phyloP scores from a whole-genome alignment of 2,329 filamentous ascomycete genomes.

The Ascocoryne sarcoides region DNA sequence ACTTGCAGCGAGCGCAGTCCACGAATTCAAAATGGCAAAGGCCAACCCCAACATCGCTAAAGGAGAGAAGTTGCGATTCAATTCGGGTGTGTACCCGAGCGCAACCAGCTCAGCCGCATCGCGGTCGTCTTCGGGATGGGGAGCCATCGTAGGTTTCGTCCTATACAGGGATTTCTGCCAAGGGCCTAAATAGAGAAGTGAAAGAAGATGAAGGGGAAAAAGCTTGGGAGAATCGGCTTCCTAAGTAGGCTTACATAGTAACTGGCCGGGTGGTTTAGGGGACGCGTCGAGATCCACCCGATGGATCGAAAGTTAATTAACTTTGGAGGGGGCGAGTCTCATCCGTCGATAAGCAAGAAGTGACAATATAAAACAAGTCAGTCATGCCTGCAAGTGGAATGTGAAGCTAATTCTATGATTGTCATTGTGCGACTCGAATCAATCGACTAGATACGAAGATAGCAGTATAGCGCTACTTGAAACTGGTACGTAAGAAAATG shows the following conservation, averaged over 20 bases:
- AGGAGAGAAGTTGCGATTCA: conserved; percentile 46
- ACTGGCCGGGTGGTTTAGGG: background rate
- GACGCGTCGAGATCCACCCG: background rate
- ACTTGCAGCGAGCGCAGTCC: conserved; percentile 43
- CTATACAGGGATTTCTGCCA: background rate
- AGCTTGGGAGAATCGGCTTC: background rate
- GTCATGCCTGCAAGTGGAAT: background rate
- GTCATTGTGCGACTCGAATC: background rate
- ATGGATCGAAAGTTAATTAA: background rate
- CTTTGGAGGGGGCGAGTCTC: background rate
- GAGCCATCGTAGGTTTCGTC: conserved; percentile 2
- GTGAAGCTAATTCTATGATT: background rate
- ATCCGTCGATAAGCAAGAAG: background rate
- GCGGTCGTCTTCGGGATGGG: conserved; percentile 2
- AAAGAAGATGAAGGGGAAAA: background rate
- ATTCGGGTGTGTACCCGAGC: conserved; percentile 39
- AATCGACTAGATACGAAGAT: background rate
- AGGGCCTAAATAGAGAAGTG: background rate
- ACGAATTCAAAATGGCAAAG: conserved; percentile 49
- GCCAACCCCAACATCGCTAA: conserved; percentile 50
- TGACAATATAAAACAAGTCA: background rate
- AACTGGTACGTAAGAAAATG: background rate
- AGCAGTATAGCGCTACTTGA: background rate
- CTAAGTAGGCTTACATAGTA: too few species aligned
- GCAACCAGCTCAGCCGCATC: conserved; percentile 38